phyloP scores from a whole-genome alignment of 371 early-diverging fungal genomes.

The Gilbertella persicaria region DNA sequence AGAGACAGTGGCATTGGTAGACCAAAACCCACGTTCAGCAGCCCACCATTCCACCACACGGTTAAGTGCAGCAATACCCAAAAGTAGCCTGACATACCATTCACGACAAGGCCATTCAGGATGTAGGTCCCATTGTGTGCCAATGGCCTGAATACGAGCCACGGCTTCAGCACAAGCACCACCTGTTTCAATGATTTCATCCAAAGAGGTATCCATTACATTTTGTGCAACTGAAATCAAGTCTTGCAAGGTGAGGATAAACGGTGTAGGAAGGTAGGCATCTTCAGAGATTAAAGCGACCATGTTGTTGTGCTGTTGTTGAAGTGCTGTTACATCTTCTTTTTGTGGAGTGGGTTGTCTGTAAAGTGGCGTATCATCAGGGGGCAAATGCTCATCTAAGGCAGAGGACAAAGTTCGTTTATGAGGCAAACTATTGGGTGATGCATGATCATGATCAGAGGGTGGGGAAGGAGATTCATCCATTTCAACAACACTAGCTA shows the following conservation, averaged over 20 bases:
- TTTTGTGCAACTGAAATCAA: constrained; percentile 56
- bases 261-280: constrained; percentile 61
- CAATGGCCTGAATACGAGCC: constrained; percentile 46
- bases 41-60: constrained; percentile 69
- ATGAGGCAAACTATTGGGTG: constrained; percentile 21
- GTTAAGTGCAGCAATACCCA: constrained; percentile 60
- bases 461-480: constrained; percentile 13
- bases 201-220: constrained; percentile 58
- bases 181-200: constrained; percentile 50
- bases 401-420: constrained; percentile 24
- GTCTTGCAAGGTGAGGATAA: constrained; percentile 61
- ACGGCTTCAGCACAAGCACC: constrained; percentile 55
- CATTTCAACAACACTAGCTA: constrained; percentile 19
- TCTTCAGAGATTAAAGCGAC: constrained; percentile 60
- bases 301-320: constrained; percentile 18
- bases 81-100: constrained; percentile 56
- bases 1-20: constrained; percentile 11
- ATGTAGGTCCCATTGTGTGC: constrained; percentile 55
- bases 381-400: constrained; percentile 4
- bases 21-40: constrained; percentile 55
- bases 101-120: constrained; percentile 62
- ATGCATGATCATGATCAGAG: neutral
- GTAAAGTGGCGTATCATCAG: neutral
- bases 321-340: neutral
- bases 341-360: neutral